A percentile compares a stretch with the other conserved stretches of the same genome.
Conservation (phyloP, 2,329 filamentous ascomycete genomes). For the Stachybotrys echinatus region DNA sequence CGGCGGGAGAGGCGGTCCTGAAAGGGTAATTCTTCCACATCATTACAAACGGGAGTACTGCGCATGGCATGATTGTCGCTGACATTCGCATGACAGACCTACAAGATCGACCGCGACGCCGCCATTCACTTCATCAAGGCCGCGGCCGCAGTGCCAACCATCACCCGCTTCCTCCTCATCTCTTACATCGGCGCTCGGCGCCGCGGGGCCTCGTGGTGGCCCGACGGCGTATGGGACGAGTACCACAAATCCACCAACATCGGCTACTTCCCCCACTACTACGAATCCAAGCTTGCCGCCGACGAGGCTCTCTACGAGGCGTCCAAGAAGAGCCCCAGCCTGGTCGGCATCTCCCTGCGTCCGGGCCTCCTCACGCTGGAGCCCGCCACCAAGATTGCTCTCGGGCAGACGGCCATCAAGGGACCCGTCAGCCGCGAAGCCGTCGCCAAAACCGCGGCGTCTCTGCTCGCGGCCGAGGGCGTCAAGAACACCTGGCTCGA, state of each 20-base stretch:
- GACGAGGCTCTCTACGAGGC: conserved; percentile 51
- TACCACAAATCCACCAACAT: conserved; percentile 34
- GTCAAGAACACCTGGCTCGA: conserved; percentile 49
- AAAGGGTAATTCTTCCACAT: conserved; percentile 28
- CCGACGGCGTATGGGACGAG: conserved; percentile 42
- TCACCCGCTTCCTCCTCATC: conserved; percentile 60
- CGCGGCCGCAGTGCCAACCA: conserved; percentile 43
- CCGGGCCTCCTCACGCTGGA: conserved; percentile 46
- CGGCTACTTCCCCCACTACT: conserved; percentile 45
- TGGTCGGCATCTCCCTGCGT: conserved; percentile 48
- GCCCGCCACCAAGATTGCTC: conserved; percentile 38
- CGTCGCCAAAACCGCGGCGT: conserved; percentile 53
- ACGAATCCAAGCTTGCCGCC: conserved; percentile 54
- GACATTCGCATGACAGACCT: conserved; percentile 34
- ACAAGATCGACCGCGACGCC: conserved; percentile 57
- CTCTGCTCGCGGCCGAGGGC: conserved; percentile 44
- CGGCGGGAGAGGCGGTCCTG: conserved; percentile 52
- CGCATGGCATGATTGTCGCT: no score
- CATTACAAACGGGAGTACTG: neutral
- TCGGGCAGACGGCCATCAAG: conserved; percentile 29
- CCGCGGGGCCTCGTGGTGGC: conserved; percentile 50
- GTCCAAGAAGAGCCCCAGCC: conserved; percentile 31
- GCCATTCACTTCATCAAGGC: conserved; percentile 58
- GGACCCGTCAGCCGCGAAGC: conserved; percentile 48
- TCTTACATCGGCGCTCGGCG: conserved; percentile 55